These are phyloP conservation scores for Neurospora tetraspora DNA, from an alignment of 495 filamentous ascomycete genomes.

Conservation along the genomic window DNA sequence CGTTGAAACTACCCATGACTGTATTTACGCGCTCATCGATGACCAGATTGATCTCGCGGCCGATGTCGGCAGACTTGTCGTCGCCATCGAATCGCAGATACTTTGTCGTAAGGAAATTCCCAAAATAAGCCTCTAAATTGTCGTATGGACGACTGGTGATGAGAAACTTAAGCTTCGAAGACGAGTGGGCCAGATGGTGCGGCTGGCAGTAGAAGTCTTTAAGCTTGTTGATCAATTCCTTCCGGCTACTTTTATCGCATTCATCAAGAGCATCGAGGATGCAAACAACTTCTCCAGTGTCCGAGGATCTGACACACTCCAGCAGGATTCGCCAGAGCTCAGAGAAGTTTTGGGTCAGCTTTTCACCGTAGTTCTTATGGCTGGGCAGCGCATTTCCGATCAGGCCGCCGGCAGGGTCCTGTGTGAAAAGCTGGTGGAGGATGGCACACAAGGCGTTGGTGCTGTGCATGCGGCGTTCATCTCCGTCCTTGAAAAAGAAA, in stretches of 20 bases:
- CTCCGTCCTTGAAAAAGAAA: constrained; percentile 34
- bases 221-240: constrained; percentile 16
- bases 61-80: constrained; percentile 20
- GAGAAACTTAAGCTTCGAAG: constrained; percentile 23
- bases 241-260: constrained; percentile 18
- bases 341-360: constrained; percentile 21
- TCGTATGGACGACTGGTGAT: constrained; percentile 31
- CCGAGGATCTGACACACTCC: constrained; percentile 17
- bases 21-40: constrained; percentile 21
- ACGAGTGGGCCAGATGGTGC: background rate
- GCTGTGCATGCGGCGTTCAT: constrained; percentile 8
- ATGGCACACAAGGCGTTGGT: constrained; percentile 23
- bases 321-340: constrained; percentile 34
- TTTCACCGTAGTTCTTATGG: constrained; percentile 12
- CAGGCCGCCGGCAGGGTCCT: constrained; percentile 4
- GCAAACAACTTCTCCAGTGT: constrained; percentile 32
- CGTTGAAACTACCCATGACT: constrained; percentile 9
- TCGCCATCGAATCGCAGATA: constrained; percentile 24
- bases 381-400: constrained; percentile 15
- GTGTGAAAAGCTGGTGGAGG: constrained; percentile 28
- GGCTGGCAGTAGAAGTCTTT: constrained; percentile 12
- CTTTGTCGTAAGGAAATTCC: constrained; percentile 4
- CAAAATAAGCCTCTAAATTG: constrained; percentile 15
- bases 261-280: constrained; percentile 36
- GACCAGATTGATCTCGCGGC: constrained; percentile 29